Percentiles rank a stretch among this genome's conserved stretches.
Evolutionary conservation across 805 yeast species (phyloP).

Genomic region (Dipodascopsis tothii): DNA sequence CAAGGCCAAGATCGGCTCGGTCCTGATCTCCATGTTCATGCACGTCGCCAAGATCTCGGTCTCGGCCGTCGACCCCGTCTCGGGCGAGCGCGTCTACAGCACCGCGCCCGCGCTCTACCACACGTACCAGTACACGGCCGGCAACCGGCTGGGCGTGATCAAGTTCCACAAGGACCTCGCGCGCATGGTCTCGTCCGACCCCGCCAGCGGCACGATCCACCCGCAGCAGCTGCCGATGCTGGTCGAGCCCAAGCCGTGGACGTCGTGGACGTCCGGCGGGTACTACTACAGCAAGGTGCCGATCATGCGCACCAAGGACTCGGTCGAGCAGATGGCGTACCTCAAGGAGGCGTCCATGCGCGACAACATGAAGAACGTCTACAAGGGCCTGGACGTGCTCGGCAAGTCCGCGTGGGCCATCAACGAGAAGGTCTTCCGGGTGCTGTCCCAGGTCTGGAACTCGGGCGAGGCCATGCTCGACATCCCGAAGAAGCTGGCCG

Average conservation of each 20-base stretch:
- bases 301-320: constrained; percentile 69
- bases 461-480: constrained; percentile 66
- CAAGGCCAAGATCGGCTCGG: constrained; percentile 72
- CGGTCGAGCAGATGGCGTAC: constrained; percentile 86
- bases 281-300: constrained; percentile 57
- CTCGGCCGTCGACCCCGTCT: constrained; percentile 70
- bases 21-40: constrained; percentile 63
- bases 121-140: constrained; percentile 71
- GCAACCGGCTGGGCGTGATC: constrained; percentile 74
- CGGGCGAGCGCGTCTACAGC: constrained; percentile 59
- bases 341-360: constrained; percentile 73
- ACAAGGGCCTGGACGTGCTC: constrained; percentile 73
- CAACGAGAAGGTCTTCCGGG: constrained; percentile 59
- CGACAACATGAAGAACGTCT: constrained; percentile 57
- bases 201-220: constrained; percentile 55
- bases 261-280: constrained; percentile 75
- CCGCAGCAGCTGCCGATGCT: constrained; percentile 93
- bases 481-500: constrained; percentile 45
- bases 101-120: constrained; percentile 87
- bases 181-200: constrained; percentile 57
- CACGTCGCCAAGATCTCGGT: constrained; percentile 80
- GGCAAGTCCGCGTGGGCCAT: constrained; percentile 92
- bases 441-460: constrained; percentile 79
- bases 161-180: constrained; percentile 65
- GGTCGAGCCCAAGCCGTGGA: constrained; percentile 85